A percentile compares a stretch with the other conserved stretches of the same genome.
Conservation (phyloP, 768 basidiomycete species). For the Podaxis mareebaensis region DNA sequence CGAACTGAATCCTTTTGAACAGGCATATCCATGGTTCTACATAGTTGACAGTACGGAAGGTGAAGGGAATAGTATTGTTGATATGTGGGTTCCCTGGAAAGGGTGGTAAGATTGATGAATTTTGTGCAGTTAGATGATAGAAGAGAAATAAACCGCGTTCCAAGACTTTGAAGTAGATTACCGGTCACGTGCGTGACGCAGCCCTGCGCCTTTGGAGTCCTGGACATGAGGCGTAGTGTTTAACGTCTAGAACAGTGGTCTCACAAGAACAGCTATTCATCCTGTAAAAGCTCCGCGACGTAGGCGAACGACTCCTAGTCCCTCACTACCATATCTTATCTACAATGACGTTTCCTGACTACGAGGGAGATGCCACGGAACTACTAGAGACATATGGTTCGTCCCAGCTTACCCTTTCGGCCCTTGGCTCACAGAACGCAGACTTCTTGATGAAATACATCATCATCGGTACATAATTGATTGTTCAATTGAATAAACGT, state of each 20-base stretch:
- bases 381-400: constrained; percentile 93
- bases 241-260: not conserved
- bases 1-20: not conserved
- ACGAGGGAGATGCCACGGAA: constrained; percentile 84
- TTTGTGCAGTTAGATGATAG: not conserved
- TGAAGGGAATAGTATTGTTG: constrained; percentile 57
- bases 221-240: constrained; percentile 28
- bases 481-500: constrained; percentile 11
- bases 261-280: constrained; percentile 5
- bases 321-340: constrained; percentile 17
- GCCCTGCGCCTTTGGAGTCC: constrained; percentile 5
- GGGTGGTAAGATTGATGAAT: constrained; percentile 62
- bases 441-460: constrained; percentile 99
- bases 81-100: constrained; percentile 91
- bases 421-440: constrained; percentile 34
- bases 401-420: constrained; percentile 3
- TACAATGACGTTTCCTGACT: constrained; percentile 63
- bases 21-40: constrained; percentile 81
- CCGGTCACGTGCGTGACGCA: constrained; percentile 16
- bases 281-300: not conserved
- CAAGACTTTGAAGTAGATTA: not conserved
- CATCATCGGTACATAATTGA: constrained; percentile 69
- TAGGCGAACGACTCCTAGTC: constrained; percentile 15
- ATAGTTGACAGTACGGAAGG: constrained; percentile 66
- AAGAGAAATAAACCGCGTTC: not conserved